A percentile compares a stretch with the other conserved stretches of the same genome.
phyloP scores from a whole-genome alignment of 371 early-diverging fungal species.

The Syncephalis plumigaleata region DNA sequence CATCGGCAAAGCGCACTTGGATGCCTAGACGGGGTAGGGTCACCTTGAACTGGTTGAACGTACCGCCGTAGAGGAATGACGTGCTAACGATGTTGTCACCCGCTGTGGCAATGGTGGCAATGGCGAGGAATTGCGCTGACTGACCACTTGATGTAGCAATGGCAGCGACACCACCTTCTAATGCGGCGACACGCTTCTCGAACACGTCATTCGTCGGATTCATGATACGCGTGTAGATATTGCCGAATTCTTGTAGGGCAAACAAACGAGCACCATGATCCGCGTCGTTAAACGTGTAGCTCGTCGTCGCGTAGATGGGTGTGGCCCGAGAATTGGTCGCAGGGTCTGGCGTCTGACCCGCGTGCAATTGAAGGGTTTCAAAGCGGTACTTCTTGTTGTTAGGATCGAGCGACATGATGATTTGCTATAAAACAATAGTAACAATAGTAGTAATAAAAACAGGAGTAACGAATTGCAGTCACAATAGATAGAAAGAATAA shows the following conservation, averaged over 20 bases:
- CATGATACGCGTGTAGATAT: conserved; percentile 64
- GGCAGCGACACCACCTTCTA: conserved; percentile 56
- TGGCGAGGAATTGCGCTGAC: conserved; percentile 68
- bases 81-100: conserved; percentile 78
- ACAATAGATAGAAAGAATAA: no score
- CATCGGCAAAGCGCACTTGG: conserved; percentile 46
- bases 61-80: conserved; percentile 67
- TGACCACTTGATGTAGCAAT: conserved; percentile 50
- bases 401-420: conserved; percentile 6
- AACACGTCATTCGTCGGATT: conserved; percentile 82
- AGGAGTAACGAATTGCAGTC: no score
- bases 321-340: conserved; percentile 68
- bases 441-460: no score
- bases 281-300: conserved; percentile 54
- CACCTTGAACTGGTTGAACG: conserved; percentile 78
- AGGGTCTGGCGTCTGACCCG: conserved; percentile 49
- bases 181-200: conserved; percentile 74
- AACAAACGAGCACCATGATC: conserved; percentile 68
- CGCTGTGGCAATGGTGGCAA: conserved; percentile 47
- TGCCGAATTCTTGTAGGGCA: conserved; percentile 38
- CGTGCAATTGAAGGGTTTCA: conserved; percentile 86
- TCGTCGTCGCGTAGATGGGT: conserved; percentile 76
- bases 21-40: conserved; percentile 67
- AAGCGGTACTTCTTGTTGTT: conserved; percentile 26
- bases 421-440: not conserved